Percentiles rank a stretch among this genome's conserved stretches.
phyloP scores from a whole-genome alignment of 345 rosid species.

The Citrus glauca region DNA sequence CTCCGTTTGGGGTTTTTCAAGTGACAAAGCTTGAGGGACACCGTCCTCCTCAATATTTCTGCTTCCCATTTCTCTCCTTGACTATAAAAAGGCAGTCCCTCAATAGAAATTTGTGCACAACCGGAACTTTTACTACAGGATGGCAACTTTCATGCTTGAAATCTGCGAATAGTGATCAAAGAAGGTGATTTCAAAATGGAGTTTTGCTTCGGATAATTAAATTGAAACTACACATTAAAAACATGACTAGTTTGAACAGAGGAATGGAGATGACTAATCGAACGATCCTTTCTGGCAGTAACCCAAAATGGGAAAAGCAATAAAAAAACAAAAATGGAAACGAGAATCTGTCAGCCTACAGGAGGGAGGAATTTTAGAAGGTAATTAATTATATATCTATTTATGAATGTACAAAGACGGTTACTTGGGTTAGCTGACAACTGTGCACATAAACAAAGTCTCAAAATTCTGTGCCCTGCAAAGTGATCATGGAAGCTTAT shows the following conservation, averaged over 20 bases:
- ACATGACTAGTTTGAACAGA: background rate
- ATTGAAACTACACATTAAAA: background rate
- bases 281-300: background rate
- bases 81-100: background rate
- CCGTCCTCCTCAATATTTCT: background rate
- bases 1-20: background rate
- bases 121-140: background rate
- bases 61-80: background rate
- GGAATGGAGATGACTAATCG: background rate
- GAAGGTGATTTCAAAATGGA: background rate
- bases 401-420: background rate
- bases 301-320: background rate
- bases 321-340: background rate
- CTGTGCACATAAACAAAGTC: background rate
- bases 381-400: background rate
- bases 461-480: background rate
- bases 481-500: background rate
- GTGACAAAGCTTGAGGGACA: background rate
- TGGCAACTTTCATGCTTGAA: background rate
- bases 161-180: background rate
- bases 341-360: background rate
- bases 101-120: background rate
- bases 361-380: background rate
- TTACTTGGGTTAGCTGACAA: background rate
- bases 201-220: background rate